A percentile compares a stretch with the other conserved stretches of the same genome.
These are phyloP conservation scores for Solanum raphanifolium DNA, from an alignment of 257 asterid species.

Conservation along the genomic window DNA sequence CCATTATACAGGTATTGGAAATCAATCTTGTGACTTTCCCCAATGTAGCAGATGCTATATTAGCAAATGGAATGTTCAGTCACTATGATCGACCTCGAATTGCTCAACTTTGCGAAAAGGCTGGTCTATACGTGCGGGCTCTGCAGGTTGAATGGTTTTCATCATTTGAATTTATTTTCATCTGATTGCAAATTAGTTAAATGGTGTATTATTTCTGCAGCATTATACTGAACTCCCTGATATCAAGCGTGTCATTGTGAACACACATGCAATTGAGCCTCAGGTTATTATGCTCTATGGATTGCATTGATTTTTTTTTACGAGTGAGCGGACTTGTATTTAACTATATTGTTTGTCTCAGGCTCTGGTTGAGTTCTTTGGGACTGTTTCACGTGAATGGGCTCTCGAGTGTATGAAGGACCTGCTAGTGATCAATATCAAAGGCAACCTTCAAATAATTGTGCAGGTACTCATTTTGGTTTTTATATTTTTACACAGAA, in stretches of 20 bases:
- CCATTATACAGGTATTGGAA: constrained; percentile 69
- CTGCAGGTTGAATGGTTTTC: constrained; percentile 52
- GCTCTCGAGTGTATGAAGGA: constrained; percentile 97
- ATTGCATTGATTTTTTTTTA: not conserved
- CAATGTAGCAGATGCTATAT: constrained; percentile 96
- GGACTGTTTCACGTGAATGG: constrained; percentile 89
- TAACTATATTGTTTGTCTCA: constrained; percentile 23
- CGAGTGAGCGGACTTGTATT: not conserved
- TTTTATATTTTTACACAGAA: not conserved
- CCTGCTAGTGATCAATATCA: constrained; percentile 75
- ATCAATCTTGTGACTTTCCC: constrained; percentile 93
- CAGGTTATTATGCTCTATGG: constrained; percentile 46
- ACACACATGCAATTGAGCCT: constrained; percentile 99
- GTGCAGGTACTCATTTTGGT: constrained; percentile 55
- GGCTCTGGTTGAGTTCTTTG: constrained; percentile 93
- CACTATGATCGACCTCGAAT: constrained; percentile 94
- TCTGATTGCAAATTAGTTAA: not conserved
- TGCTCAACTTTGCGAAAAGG: constrained; percentile 96
- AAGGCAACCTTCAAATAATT: constrained; percentile 96
- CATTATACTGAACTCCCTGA: constrained; percentile 93
- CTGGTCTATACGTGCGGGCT: constrained; percentile 90
- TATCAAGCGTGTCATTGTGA: constrained; percentile 95
- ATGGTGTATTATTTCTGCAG: constrained; percentile 31
- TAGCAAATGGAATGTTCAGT: constrained; percentile 98
- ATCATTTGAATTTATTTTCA: not conserved